Base-by-base conservation (phyloP, 2,329 filamentous ascomycete species). In the Scedosporium minutisporum region DNA sequence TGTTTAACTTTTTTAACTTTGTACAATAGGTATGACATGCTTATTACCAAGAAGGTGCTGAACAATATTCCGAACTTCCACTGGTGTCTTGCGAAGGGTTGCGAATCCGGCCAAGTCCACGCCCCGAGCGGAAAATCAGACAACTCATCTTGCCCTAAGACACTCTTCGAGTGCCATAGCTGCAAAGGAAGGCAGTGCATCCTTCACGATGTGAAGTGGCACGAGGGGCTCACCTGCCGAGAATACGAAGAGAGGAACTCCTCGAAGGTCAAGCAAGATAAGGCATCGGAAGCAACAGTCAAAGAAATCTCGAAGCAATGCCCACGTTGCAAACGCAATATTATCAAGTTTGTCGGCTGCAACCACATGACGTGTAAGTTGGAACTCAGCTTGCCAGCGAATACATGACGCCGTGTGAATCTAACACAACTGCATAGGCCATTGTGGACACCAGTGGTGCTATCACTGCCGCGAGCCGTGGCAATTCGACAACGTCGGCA, bases 361-460 rank as follows among this genome's bases (percentile, higher is more conserved):
- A 75, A 76, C 63, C 75, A 77, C 63, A 73, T 78, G 3, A 77
- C 74, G 1, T 77, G 76, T 75, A 66, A 69, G 73, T 71, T 21
- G 57, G 6, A 12, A 33, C 29, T 63, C 42, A 64, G 48, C 29
- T 12, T 12, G 9, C 33, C 12, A 6, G 33, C 10, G 12, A 38
- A 14, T 38, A 38, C 33, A 12, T 12, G 33, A 38, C 10, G 10
- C 33, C 10, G 10, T 10, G 10, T 38, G 33, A 38, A 38, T 38
- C 33, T 38, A 38, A 38, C 33, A 38, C 44, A 2, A 21, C 44
- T 48, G 1, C 44, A 23, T 51, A 72, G 70, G 70, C 53, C 57
- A 70, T 5, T 78, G 75, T 58, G 71, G 73, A 6, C 72, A 76
- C 41, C 71, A 77, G 58, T 77, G 74, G 74, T 77, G 75, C 65